A percentile compares a stretch with the other conserved stretches of the same genome.
These are phyloP conservation scores for Exophiala phaeomuriformis DNA, from an alignment of 2,329 filamentous ascomycete species.

Conservation along the genomic window DNA sequence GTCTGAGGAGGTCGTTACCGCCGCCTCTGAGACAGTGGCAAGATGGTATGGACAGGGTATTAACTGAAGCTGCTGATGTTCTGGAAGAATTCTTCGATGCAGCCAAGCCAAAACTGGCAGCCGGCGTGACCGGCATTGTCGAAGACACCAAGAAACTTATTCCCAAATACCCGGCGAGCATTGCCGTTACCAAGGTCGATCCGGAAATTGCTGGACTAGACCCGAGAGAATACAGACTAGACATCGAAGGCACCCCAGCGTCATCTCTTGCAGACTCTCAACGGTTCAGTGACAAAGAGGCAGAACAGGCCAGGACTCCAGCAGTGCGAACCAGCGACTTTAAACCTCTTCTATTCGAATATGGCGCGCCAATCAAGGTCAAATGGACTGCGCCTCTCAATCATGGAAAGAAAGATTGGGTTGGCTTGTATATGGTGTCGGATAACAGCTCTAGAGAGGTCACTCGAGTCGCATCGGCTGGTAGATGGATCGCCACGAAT, in stretches of 20 bases:
- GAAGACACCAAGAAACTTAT: constrained; percentile 82
- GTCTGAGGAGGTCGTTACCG: constrained; percentile 77
- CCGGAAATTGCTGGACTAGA: constrained; percentile 74
- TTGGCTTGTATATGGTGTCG: constrained; percentile 90
- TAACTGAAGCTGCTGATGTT: constrained; percentile 79
- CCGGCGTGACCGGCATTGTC: constrained; percentile 78
- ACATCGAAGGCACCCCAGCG: constrained; percentile 60
- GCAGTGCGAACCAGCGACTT: constrained; percentile 52
- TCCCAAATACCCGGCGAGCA: constrained; percentile 77
- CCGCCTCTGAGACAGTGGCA: constrained; percentile 75
- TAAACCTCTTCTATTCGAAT: constrained; percentile 74
- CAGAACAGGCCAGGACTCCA: constrained; percentile 59
- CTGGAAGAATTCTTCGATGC: constrained; percentile 85
- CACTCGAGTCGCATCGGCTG: constrained; percentile 76
- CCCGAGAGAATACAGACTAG: constrained; percentile 69
- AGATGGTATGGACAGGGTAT: constrained; percentile 74
- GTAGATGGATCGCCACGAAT: constrained; percentile 81
- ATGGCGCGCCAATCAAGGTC: constrained; percentile 81
- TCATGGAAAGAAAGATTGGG: constrained; percentile 88
- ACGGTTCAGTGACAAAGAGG: constrained; percentile 64
- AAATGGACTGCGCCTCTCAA: constrained; percentile 83
- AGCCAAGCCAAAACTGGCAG: constrained; percentile 75
- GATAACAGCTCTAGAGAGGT: constrained; percentile 82
- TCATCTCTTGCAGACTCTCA: constrained; percentile 48
- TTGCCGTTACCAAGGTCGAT: constrained; percentile 72